Conservation (phyloP, 1,139 yeast genomes). For the Nakaseomyces sp. region DNA sequence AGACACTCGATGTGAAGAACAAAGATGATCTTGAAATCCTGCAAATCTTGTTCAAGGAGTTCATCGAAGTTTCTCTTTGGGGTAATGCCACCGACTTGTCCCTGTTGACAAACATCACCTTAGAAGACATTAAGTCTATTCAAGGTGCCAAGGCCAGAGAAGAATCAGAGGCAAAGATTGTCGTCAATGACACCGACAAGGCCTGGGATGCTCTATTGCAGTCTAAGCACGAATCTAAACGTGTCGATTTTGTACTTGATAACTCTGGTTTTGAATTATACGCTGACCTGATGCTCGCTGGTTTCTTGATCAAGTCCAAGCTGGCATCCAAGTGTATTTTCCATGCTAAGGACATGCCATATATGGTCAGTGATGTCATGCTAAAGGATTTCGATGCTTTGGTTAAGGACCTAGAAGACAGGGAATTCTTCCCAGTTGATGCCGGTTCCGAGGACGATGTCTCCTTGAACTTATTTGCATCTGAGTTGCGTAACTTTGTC, state of each 20-base stretch:
- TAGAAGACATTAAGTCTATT: slow-evolving; percentile 80
- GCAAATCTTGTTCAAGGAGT: slow-evolving; percentile 59
- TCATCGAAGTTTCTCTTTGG: slow-evolving; percentile 86
- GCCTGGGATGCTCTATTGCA: slow-evolving; percentile 52
- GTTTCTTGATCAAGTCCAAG: slow-evolving; percentile 66
- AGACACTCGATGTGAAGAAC: slow-evolving; percentile 12
- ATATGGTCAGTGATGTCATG: slow-evolving; percentile 97
- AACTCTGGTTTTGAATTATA: slow-evolving; percentile 93
- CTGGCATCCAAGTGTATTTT: slow-evolving; percentile 56
- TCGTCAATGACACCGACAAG: slow-evolving; percentile 61
- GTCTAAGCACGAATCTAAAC: slow-evolving; percentile 25
- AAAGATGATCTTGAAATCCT: slow-evolving; percentile 40
- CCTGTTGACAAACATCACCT: slow-evolving; percentile 68
- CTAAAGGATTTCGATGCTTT: slow-evolving; percentile 64
- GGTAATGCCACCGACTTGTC: slow-evolving; percentile 97
- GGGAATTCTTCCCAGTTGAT: slow-evolving; percentile 42
- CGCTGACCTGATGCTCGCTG: slow-evolving; percentile 70
- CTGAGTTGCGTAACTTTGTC: slow-evolving; percentile 43
- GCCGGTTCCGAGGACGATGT: slow-evolving; percentile 37
- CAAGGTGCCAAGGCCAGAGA: slow-evolving; percentile 88
- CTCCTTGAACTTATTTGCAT: slow-evolving; percentile 38
- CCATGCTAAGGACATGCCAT: slow-evolving; percentile 87
- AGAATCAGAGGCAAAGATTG: slow-evolving; percentile 71
- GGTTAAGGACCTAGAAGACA: slow-evolving; percentile 48
- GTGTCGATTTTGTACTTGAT: slow-evolving; percentile 83